These are phyloP conservation scores for Yamadazyma endophytica DNA, from an alignment of 805 yeast genomes.

Conservation along the genomic window DNA sequence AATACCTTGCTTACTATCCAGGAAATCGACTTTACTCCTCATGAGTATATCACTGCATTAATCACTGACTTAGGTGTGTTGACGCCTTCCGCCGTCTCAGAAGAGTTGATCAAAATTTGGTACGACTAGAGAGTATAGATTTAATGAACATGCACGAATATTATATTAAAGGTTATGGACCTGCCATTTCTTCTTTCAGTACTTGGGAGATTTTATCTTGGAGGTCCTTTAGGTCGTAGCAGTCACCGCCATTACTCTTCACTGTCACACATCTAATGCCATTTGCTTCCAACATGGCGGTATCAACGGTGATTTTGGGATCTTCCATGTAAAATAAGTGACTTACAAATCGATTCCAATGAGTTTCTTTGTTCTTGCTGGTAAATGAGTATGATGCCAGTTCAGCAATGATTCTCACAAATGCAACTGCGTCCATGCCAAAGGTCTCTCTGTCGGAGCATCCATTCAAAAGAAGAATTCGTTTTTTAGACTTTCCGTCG, in stretches of 20 bases:
- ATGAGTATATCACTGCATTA: slow-evolving; percentile 89
- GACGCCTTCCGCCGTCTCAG: slow-evolving; percentile 98
- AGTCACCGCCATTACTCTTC: slow-evolving; percentile 18
- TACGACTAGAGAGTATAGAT: slow-evolving; percentile 72
- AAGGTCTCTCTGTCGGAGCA: slow-evolving; percentile 74
- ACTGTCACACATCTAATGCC: slow-evolving; percentile 50
- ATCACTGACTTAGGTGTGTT: slow-evolving; percentile 95
- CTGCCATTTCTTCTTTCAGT: background rate
- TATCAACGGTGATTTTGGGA: slow-evolving; percentile 50
- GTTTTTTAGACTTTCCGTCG: slow-evolving; percentile 25
- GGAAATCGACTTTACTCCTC: slow-evolving; percentile 87
- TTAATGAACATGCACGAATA: no score
- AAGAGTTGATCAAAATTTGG: slow-evolving; percentile 97
- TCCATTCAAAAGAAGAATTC: slow-evolving; percentile 70
- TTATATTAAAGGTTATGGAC: no score
- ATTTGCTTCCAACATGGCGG: slow-evolving; percentile 27
- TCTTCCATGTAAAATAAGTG: slow-evolving; percentile 55
- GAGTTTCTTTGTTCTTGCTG: slow-evolving; percentile 8
- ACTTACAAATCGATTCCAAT: slow-evolving; percentile 52
- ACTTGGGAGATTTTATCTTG: slow-evolving; percentile 17
- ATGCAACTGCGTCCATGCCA: slow-evolving; percentile 59
- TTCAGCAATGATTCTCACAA: slow-evolving; percentile 50
- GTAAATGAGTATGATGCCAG: slow-evolving; percentile 52
- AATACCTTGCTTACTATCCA: slow-evolving; percentile 27
- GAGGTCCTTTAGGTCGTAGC: slow-evolving; percentile 43